A percentile compares a stretch with the other conserved stretches of the same genome.
These are phyloP conservation scores for Toxicodendron radicans DNA, from an alignment of 345 rosid genomes.

Conservation along the genomic window DNA sequence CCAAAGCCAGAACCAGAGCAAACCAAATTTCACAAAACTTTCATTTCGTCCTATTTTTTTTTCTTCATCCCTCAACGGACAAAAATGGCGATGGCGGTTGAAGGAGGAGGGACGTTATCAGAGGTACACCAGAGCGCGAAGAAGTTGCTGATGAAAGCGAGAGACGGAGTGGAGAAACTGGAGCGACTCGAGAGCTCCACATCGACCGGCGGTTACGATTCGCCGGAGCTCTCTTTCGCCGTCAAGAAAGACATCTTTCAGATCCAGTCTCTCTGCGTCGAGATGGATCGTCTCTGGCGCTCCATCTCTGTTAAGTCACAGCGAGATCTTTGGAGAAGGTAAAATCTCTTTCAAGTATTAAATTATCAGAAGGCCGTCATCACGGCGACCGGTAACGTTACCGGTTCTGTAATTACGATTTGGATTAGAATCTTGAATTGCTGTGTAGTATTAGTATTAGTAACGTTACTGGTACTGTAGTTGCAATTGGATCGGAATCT, in stretches of 20 bases:
- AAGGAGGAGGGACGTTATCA: conserved; percentile 72
- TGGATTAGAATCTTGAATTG: too few relatives aligned
- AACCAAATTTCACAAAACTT: too few relatives aligned
- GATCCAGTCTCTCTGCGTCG: conserved; percentile 72
- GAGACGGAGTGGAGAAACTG: conserved; percentile 81
- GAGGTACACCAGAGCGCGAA: conserved; percentile 63
- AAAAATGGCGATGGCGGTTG: conserved; percentile 29
- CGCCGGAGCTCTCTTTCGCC: conserved; percentile 45
- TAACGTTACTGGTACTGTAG: background rate
- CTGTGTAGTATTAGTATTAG: background rate
- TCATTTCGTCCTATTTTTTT: too few relatives aligned
- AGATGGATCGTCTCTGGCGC: conserved; percentile 87
- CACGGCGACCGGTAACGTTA: too few relatives aligned
- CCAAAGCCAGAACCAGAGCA: too few relatives aligned
- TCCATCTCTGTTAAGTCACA: conserved; percentile 71
- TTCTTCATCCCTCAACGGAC: too few relatives aligned
- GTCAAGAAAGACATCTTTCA: conserved; percentile 73
- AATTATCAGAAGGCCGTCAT: too few relatives aligned
- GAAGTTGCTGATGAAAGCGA: conserved; percentile 58
- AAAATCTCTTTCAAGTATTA: background rate
- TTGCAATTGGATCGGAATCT: too few relatives aligned
- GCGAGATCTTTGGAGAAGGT: conserved; percentile 98
- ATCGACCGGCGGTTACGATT: conserved; percentile 28
- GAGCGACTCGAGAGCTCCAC: conserved; percentile 76
- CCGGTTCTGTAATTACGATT: too few relatives aligned